Base-by-base conservation (phyloP, 2,329 filamentous ascomycete species). In the Westerdykella aurantiaca region DNA sequence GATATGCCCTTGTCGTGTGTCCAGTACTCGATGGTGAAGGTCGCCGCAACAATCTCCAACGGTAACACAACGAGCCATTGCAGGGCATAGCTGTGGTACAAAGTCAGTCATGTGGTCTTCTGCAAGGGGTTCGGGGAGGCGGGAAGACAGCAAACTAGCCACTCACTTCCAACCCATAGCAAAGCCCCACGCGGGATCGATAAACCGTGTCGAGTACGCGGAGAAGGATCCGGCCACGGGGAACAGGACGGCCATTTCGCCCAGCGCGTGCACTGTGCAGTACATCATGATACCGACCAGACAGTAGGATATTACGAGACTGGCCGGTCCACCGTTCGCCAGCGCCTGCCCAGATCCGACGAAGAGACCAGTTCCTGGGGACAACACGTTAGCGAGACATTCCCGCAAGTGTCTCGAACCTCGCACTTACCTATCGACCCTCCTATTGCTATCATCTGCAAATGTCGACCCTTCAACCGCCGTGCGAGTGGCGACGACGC, bases 381-480 rank as follows among this genome's bases (percentile, higher is more conserved):
- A 12, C 21, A 31, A 22, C 34, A 18, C n/a, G 42, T 59, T 46
- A 64, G 55, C 38, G 46, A 35, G n/a, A 14, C 10, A 14, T 35
- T 35, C 17, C 25, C 21, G 18, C 6, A 21, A 33, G 25, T 29
- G 25, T 29, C 25, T 29, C 7, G 25, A 29, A 35, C 11, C 4
- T 2, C 7, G 29, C 38, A 35, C 57, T 39, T 63, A 60, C 70
- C 70, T 58, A 95, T 95, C 10, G 86, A 91, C 35, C 90, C 90
- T 56, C 89, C 89, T 54, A 96, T 95, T 12, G 91, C 91, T 74
- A 96, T 96, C 91, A 96, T 96, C 72, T 96, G 90, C 63, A 96
- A 64, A 72, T 97, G 91, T 23, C 63, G 52, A 10, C 63, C 64
- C 48, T 66, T 66, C 12, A 67, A 55, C 38, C 54, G 83, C 58